Base-by-base conservation (phyloP, 1,284 basidiomycete species). In the Ustilago crameri region DNA sequence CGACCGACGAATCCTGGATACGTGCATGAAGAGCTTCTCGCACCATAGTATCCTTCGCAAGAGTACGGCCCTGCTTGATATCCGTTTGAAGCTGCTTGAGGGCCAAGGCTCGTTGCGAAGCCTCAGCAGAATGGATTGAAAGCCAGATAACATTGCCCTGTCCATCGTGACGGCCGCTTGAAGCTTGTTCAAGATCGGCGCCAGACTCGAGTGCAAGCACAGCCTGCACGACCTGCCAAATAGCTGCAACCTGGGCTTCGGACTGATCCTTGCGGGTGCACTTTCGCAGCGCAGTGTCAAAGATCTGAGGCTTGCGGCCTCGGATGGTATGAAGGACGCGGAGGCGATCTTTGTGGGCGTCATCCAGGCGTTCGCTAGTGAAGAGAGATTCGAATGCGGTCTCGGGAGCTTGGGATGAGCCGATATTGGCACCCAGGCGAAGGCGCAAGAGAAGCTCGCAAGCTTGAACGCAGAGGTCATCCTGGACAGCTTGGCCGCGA, bases 91-190 rank as follows among this genome's bases (percentile, higher is more conserved):
- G 65, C 53, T 76, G 64, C 40, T 62, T 45, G 37, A 81, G 65
- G 0, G 79, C 69, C 10, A 78, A 51, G 3, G 51, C 50, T 14
- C 74, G 69, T 46, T 75, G 67, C 23, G 71, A 61, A 9, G 65
- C 53, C 26, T 78, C 75, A 22, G 72, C 59, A 22, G 70, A 68
- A 51, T 81, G 75, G 35, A 81, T 67, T 10, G 72, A 76, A 44
- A 81, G 74, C 76, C 76, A 81, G 17, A 78, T 56, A 10, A 75
- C 62, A 26, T 69, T 61, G 5, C 59, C 61, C 30, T 70, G 40
- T 5, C 38, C 51, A 35, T 51, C 50, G 48, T 56, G 37, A 3
- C 42, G 40, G 45, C 65, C 58, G 22, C 9, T 30, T 3, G 59
- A 57, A 24, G 65, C 56, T 22, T 62, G 51, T 3, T 55, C 63